Percentiles rank a stretch among this genome's conserved stretches.
These are phyloP conservation scores for Coniochaeta prunicola DNA, from an alignment of 2,329 filamentous ascomycete genomes.

Conservation along the genomic window DNA sequence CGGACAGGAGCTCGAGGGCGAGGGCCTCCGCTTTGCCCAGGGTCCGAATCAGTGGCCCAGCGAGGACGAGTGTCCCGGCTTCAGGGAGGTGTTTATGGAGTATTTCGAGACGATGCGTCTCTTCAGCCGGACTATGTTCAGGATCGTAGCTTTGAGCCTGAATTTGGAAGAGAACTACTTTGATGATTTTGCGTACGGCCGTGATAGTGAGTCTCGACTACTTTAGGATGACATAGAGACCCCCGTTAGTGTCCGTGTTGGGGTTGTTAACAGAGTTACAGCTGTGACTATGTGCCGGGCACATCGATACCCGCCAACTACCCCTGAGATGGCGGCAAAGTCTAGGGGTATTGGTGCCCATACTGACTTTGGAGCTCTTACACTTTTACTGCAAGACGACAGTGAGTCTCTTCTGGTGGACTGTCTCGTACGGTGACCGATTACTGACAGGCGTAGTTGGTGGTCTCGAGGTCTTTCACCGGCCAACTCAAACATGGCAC, in stretches of 20 bases:
- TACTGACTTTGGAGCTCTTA: constrained; percentile 19
- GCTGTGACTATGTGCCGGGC: constrained; percentile 15
- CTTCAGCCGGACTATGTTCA: constrained; percentile 17
- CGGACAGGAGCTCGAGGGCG: constrained; percentile 14
- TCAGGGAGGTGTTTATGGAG: constrained; percentile 16
- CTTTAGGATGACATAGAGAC: no score
- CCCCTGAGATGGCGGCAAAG: constrained; percentile 7
- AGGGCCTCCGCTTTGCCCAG: constrained; percentile 12
- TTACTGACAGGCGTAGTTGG: constrained; percentile 6
- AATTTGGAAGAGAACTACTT: constrained; percentile 14
- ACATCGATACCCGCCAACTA: constrained; percentile 14
- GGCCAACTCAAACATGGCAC: constrained; percentile 8
- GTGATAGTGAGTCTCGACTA: constrained; percentile 11
- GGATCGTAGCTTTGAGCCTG: constrained; percentile 16
- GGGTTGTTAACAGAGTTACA: constrained; percentile 1
- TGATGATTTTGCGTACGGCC: constrained; percentile 14
- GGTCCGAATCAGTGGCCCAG: constrained; percentile 23
- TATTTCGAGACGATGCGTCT: constrained; percentile 15
- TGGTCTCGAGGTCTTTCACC: constrained; percentile 9
- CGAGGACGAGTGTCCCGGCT: constrained; percentile 16
- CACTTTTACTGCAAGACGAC: constrained; percentile 16
- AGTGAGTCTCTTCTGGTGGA: constrained; percentile 6
- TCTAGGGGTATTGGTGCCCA: constrained; percentile 10
- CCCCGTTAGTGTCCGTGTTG: not conserved
- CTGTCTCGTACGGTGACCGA: not conserved